Base-by-base conservation (phyloP, 768 basidiomycete genomes). In the Tricholoma saponaceum region DNA sequence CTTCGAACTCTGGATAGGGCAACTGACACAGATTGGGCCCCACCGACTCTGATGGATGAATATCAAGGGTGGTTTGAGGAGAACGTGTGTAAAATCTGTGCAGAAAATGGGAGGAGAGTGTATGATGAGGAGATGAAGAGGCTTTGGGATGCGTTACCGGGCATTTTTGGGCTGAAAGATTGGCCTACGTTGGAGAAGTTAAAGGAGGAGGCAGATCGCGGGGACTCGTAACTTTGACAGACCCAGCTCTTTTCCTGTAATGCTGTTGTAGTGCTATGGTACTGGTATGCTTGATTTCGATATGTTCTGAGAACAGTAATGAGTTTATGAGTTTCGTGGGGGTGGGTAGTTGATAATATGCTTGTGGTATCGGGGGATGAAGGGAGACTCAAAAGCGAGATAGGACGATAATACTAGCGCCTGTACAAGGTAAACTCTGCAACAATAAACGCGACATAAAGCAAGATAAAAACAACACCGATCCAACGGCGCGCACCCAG, bases 91-190 rank as follows among this genome's bases (percentile, higher is more conserved):
- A 23, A 39, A 18, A 9, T 33, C 2, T 58, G 57, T 35, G 46
- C 12, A 4, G 22, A 37, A 5, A 46, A 49, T 10, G 43, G 43
- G 12, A 54, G 44, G 22, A 41, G n/a, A 10, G 12, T 18, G 35
- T 43, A 58, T 37, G 25, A 14, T 3, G 52, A 52, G 44, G 57
- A 20, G 16, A 39, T 52, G 43, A 23, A 37, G 18, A 26, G 18
- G 28, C 20, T 58, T 5, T 58, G 57, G 52, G 53, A 58, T 3
- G 46, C 47, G 7, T 43, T 58, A 9, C 57, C 57, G 30, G 52
- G 32, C 3, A 46, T 54, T 13, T 58, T 58, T 30, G 57, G 57
- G 14, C 51, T 58, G 13, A 39, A 43, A 7, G 33, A 54, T 16
- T 58, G 57, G 57, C 33, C 1, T 35, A 2, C 2, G 1, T 13